These are phyloP conservation scores for Saccharomyces paradoxus DNA, from an alignment of 805 yeast species.

Conservation along the genomic window DNA sequence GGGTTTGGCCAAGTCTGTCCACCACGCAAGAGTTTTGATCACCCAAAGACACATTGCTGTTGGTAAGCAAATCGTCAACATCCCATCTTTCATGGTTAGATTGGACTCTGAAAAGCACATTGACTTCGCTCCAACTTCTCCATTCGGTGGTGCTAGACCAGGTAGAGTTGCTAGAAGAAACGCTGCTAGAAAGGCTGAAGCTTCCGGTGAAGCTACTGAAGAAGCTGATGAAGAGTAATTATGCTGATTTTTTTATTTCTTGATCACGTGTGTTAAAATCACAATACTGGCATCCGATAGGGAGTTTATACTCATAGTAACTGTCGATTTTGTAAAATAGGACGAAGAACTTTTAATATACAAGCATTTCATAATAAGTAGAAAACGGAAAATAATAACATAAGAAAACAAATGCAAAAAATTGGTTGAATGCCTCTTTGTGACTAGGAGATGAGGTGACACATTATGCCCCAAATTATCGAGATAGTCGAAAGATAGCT, in stretches of 20 bases:
- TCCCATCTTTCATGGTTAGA: conserved; percentile 99
- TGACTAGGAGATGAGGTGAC: neutral
- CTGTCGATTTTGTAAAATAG: neutral
- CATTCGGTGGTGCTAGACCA: conserved; percentile 99
- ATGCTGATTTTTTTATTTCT: neutral
- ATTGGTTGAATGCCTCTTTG: neutral
- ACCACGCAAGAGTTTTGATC: conserved; percentile 99
- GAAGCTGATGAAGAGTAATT: conserved; percentile 61
- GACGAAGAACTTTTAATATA: neutral
- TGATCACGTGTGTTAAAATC: neutral
- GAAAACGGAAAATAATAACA: neutral
- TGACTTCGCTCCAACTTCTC: conserved; percentile 97
- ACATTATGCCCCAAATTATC: no score
- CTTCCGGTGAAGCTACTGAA: conserved; percentile 54
- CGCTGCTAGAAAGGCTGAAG: conserved; percentile 51
- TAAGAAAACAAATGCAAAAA: neutral
- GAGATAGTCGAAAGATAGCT: no score
- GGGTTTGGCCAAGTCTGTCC: conserved; percentile 98
- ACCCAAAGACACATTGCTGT: conserved; percentile 99
- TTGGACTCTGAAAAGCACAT: conserved; percentile 99
- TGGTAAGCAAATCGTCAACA: conserved; percentile 98
- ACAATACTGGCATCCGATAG: neutral
- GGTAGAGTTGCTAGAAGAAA: conserved; percentile 99
- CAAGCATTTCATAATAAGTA: neutral
- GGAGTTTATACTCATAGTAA: neutral